Evolutionary conservation across 768 basidiomycete genomes (phyloP), one percentile per base, ranked within the genome.

Genomic region (Harrya chromipes): DNA sequence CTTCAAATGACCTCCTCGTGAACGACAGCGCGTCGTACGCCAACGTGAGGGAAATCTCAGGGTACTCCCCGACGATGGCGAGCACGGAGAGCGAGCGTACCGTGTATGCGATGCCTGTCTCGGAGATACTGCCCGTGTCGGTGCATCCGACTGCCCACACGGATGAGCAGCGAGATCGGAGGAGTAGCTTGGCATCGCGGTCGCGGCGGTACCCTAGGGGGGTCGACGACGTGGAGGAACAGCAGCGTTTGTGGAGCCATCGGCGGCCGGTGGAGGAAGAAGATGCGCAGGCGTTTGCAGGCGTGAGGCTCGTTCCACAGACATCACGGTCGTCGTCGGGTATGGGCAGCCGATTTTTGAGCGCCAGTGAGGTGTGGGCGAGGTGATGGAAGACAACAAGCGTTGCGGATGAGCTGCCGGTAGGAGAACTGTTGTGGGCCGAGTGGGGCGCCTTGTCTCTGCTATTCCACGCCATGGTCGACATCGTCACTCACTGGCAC

Each of bases 211-310:
- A 73, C 35, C 72, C 71, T n/a, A 52, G 19, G 21, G 75, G 72
- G 0, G 73, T 75, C 4, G 80, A 82, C 57, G 85, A 87, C 45
- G 62, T 64, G 42, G 85, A 85, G 48, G 85, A 87, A 68, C 81
- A 80, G 47, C 63, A 77, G 44, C 75, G 81, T 42, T 57, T 87
- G 47, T 82, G 78, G 78, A 64, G 66, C 24, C 65, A 68, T 41
- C 68, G 60, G 21, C 61, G 61, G 1, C 58, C 57, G 2, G 49
- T 50, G 4, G 64, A 62, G 3, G 67, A 70, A 11, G 64, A 55
- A 1, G 35, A 34, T 2, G 21, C 11, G 4, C 16, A 24, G 11
- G 47, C 31, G 10, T 48, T 31, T 23, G 26, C 53, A 4, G 72
- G 75, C 3, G 72, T 77, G 57, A 62, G 76, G 53, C 60, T 77